phyloP scores from a whole-genome alignment of 2,329 filamentous ascomycete genomes.

The Sporothrix schenckii region DNA sequence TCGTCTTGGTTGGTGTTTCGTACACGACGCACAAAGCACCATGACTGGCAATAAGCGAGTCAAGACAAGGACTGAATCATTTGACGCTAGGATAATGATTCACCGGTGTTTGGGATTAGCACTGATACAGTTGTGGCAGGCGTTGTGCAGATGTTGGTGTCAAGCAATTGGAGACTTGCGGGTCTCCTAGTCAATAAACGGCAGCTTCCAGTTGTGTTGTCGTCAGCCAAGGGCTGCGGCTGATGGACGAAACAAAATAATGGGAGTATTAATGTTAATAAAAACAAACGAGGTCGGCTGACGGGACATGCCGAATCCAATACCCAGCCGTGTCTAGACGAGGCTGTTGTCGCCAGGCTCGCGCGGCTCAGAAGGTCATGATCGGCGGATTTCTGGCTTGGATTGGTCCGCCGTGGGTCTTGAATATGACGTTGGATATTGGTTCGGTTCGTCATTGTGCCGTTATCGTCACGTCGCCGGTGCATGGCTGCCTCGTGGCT shows the following conservation, averaged over 20 bases:
- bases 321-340: not conserved
- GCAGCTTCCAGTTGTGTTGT: not conserved
- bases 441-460: not conserved
- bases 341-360: not conserved
- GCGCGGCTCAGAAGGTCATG: not conserved
- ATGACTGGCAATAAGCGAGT: not conserved
- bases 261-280: not conserved
- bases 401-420: not conserved
- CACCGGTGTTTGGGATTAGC: not conserved
- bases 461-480: too few relatives aligned
- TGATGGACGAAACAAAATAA: not conserved
- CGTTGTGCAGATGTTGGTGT: not conserved
- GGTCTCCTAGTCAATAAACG: not conserved
- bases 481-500: slow-evolving; percentile 17
- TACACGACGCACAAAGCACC: not conserved
- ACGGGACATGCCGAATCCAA: not conserved
- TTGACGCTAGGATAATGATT: slow-evolving; percentile 5
- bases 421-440: not conserved
- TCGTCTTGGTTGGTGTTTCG: not conserved
- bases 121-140: not conserved
- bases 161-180: not conserved
- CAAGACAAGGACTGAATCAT: slow-evolving; percentile 11
- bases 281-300: not conserved
- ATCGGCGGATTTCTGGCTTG: slow-evolving; percentile 3
- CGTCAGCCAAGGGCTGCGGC: not conserved